These are phyloP conservation scores for Rutstroemia sp. DNA, from an alignment of 2,329 filamentous ascomycete species.

Conservation along the genomic window DNA sequence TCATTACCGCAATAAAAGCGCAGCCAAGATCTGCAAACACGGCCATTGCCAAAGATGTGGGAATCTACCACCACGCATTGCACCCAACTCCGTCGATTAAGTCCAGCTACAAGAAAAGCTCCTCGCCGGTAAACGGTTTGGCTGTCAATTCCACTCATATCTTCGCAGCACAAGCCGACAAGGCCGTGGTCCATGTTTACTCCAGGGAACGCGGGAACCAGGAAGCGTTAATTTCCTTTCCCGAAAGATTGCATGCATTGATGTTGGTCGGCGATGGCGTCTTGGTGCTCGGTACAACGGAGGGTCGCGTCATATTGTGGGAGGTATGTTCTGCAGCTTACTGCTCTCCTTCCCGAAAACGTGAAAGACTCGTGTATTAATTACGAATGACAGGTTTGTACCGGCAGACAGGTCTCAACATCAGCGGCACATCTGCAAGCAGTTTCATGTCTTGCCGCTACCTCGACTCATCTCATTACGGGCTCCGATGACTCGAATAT, in stretches of 20 bases:
- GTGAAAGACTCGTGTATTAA: background rate
- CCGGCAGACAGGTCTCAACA: conserved; percentile 69
- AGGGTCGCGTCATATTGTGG: conserved; percentile 84
- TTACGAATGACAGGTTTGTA: conserved; percentile 48
- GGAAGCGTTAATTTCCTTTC: conserved; percentile 81
- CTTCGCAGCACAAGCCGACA: conserved; percentile 86
- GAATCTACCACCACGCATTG: conserved; percentile 78
- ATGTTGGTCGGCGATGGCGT: conserved; percentile 62
- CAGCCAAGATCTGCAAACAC: conserved; percentile 54
- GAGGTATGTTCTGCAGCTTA: conserved; percentile 50
- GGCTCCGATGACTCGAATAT: conserved; percentile 83
- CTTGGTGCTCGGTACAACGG: conserved; percentile 72
- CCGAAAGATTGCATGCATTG: conserved; percentile 76
- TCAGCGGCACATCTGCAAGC: conserved; percentile 72
- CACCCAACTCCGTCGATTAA: conserved; percentile 71
- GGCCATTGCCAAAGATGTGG: conserved; percentile 67
- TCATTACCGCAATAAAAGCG: conserved; percentile 51
- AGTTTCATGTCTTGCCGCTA: conserved; percentile 67
- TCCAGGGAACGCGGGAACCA: conserved; percentile 76
- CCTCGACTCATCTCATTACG: conserved; percentile 66
- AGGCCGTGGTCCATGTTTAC: conserved; percentile 90
- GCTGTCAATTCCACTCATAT: conserved; percentile 76
- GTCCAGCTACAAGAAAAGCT: conserved; percentile 85
- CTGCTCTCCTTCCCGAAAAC: background rate
- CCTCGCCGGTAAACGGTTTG: conserved; percentile 68